These are phyloP conservation scores for Metschnikowia drakensbergensis DNA, from an alignment of 805 yeast species.

Conservation along the genomic window DNA sequence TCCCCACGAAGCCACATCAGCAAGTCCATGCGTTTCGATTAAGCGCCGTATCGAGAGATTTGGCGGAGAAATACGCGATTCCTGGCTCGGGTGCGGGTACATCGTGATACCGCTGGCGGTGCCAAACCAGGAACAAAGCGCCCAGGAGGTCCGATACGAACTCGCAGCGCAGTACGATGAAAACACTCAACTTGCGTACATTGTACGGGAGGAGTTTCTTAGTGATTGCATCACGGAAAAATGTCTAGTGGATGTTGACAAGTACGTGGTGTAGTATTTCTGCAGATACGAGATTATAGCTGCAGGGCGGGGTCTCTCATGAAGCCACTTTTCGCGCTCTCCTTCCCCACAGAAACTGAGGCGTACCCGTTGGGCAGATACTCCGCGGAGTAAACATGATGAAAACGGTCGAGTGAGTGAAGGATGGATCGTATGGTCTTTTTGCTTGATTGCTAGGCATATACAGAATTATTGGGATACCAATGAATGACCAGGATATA, in stretches of 20 bases:
- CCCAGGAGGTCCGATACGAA: constrained; percentile 4
- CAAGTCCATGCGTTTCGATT: neutral
- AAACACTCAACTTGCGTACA: constrained; percentile 27
- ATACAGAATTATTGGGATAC: no score
- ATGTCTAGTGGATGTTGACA: constrained; percentile 8
- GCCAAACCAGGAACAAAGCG: neutral
- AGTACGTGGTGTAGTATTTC: neutral
- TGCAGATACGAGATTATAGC: neutral
- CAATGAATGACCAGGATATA: no score
- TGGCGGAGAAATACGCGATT: constrained; percentile 29
- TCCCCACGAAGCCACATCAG: neutral
- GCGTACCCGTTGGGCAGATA: no score
- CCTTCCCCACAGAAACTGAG: no score
- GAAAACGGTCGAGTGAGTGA: no score
- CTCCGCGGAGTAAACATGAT: no score
- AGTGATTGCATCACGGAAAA: constrained; percentile 15
- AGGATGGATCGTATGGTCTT: no score
- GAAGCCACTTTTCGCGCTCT: no score
- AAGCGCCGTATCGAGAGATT: constrained; percentile 40
- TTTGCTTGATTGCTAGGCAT: no score
- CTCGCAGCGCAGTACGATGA: constrained; percentile 16
- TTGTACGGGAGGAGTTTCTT: constrained; percentile 34
- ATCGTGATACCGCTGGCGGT: constrained; percentile 31
- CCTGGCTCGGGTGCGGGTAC: constrained; percentile 27
- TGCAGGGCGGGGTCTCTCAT: neutral